A percentile compares a stretch with the other conserved stretches of the same genome.
Conservation (phyloP, 2,329 filamentous ascomycete species). For the Aspergillus pseudoterreus region DNA sequence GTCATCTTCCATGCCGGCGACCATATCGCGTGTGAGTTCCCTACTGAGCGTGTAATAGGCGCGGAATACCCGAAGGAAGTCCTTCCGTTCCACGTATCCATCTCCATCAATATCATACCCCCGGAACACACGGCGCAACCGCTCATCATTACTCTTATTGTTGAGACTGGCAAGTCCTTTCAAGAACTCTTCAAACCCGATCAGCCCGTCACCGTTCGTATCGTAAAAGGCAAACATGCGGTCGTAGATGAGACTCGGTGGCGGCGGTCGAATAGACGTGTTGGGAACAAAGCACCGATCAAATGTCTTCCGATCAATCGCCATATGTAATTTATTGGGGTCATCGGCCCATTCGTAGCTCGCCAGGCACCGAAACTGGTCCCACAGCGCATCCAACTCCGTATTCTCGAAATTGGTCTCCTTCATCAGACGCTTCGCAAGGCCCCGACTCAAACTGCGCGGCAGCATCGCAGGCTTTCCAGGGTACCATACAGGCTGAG, state of each 20-base stretch:
- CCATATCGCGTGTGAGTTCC: constrained; percentile 80
- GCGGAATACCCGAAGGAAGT: constrained; percentile 86
- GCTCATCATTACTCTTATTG: constrained; percentile 58
- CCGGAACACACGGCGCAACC: constrained; percentile 71
- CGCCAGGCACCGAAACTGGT: constrained; percentile 93
- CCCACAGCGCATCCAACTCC: constrained; percentile 89
- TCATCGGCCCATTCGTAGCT: constrained; percentile 80
- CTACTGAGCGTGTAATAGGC: constrained; percentile 90
- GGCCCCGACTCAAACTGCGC: constrained; percentile 60
- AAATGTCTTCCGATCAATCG: constrained; percentile 90
- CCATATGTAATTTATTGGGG: constrained; percentile 70
- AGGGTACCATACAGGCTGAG: constrained; percentile 81
- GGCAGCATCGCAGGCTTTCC: constrained; percentile 74
- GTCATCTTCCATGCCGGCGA: constrained; percentile 74
- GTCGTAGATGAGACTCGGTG: constrained; percentile 88
- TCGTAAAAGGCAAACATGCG: constrained; percentile 98
- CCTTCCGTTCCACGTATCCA: constrained; percentile 77
- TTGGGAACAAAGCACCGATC: constrained; percentile 84
- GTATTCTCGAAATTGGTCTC: constrained; percentile 79
- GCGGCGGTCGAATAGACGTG: constrained; percentile 71
- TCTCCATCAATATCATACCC: constrained; percentile 90
- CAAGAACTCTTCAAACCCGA: constrained; percentile 89
- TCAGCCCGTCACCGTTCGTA: constrained; percentile 79
- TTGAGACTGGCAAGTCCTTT: constrained; percentile 69
- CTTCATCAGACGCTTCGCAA: constrained; percentile 65